Evolutionary conservation across 805 yeast species (phyloP).

Genomic region (Saturnispora galanensis): DNA sequence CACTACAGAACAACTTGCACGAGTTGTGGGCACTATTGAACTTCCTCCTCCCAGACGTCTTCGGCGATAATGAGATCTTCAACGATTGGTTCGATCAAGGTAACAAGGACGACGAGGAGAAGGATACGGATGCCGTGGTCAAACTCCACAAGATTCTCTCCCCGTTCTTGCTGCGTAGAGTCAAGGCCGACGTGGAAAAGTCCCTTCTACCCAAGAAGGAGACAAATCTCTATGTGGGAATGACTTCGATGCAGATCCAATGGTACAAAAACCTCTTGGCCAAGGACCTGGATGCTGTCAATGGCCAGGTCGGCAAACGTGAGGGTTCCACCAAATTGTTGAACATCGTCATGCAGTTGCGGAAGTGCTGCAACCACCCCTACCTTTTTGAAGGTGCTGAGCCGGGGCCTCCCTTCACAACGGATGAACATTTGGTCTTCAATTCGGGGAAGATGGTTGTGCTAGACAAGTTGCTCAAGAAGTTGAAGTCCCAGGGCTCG

Average conservation of each 20-base stretch:
- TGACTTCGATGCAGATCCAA: slow-evolving; percentile 69
- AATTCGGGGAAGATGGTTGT: slow-evolving; percentile 67
- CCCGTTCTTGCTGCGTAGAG: slow-evolving; percentile 68
- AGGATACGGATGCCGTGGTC: slow-evolving; percentile 33
- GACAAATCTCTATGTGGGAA: slow-evolving; percentile 59
- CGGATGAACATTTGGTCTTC: slow-evolving; percentile 71
- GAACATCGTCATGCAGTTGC: slow-evolving; percentile 75
- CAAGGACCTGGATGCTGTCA: slow-evolving; percentile 76
- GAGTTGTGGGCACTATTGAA: slow-evolving; percentile 77
- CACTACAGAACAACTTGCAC: slow-evolving; percentile 68
- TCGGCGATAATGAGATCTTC: slow-evolving; percentile 61
- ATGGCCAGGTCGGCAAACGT: slow-evolving; percentile 66
- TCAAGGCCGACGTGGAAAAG: slow-evolving; percentile 74
- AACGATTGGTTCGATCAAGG: slow-evolving; percentile 61
- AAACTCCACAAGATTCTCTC: slow-evolving; percentile 68
- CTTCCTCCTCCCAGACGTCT: slow-evolving; percentile 69
- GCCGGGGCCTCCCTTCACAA: slow-evolving; percentile 82
- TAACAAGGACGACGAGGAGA: slow-evolving; percentile 26
- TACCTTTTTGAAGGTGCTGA: slow-evolving; percentile 81
- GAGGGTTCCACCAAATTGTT: slow-evolving; percentile 69
- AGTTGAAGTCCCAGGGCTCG: slow-evolving; percentile 58
- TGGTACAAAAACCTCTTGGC: slow-evolving; percentile 73
- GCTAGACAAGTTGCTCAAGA: slow-evolving; percentile 55
- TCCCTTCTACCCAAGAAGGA: slow-evolving; percentile 69
- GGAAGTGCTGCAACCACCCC: slow-evolving; percentile 83